phyloP scores from a whole-genome alignment of 345 rosid genomes.

The Camelina neglecta region DNA sequence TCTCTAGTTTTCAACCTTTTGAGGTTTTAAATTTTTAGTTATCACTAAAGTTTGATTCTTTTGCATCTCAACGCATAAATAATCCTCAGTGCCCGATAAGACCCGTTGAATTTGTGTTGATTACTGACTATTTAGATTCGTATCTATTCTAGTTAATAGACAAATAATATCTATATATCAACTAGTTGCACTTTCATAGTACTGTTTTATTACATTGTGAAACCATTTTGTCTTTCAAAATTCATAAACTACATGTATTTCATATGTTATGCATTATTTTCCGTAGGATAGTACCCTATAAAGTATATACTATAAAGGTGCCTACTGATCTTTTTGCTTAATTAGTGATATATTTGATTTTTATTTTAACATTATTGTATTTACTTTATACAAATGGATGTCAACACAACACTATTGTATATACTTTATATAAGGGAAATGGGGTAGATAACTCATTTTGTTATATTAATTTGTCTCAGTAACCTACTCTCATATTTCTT shows the following conservation, averaged over 20 bases:
- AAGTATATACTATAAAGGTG: slow-evolving; percentile 33
- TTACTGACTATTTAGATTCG: slow-evolving; percentile 10
- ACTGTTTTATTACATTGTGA: not conserved
- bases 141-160: slow-evolving; percentile 7
- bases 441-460: not conserved
- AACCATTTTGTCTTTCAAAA: not conserved
- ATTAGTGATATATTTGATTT: slow-evolving; percentile 3
- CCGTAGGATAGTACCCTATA: slow-evolving; percentile 1
- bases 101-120: slow-evolving; percentile 20
- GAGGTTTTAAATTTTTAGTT: slow-evolving; percentile 19
- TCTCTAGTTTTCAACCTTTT: slow-evolving; percentile 29
- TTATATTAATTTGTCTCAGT: too few relatives aligned
- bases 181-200: not conserved
- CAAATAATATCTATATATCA: not conserved
- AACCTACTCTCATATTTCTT: not conserved
- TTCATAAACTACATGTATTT: not conserved
- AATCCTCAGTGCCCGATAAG: slow-evolving; percentile 7
- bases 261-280: not conserved
- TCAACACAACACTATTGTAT: slow-evolving; percentile 35
- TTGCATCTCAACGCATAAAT: slow-evolving; percentile 25
- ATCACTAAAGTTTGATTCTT: slow-evolving; percentile 21
- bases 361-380: slow-evolving; percentile 20
- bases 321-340: slow-evolving; percentile 35
- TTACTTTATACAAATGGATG: slow-evolving; percentile 11
- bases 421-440: not conserved